Conservation (phyloP, 2,329 filamentous ascomycete species). For the Alternaria gaisen region DNA sequence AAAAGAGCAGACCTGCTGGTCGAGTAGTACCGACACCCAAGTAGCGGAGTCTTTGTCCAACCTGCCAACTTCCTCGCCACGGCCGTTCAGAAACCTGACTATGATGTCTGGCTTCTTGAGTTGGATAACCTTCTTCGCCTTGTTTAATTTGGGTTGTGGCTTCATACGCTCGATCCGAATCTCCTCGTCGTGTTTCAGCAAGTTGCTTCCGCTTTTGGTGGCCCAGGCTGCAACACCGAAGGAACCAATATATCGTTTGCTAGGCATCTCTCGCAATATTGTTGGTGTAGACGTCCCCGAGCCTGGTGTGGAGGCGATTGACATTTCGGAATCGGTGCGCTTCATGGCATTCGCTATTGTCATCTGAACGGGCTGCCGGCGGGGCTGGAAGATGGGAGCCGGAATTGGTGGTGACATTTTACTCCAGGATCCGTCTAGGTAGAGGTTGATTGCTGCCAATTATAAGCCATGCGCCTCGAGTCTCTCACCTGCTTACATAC, state of each 20-base stretch:
- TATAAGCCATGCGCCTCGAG: conserved; percentile 20
- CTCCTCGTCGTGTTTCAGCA: conserved; percentile 82
- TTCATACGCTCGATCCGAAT: conserved; percentile 88
- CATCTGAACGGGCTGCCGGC: conserved; percentile 30
- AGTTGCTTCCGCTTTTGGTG: conserved; percentile 78
- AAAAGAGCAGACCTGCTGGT: conserved; percentile 88
- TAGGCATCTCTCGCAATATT: conserved; percentile 57
- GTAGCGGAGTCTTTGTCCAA: conserved; percentile 85
- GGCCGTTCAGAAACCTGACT: conserved; percentile 85
- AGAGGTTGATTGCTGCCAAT: conserved; percentile 66
- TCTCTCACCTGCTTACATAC: conserved; percentile 28
- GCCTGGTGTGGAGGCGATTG: conserved; percentile 31
- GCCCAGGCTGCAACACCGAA: conserved; percentile 94
- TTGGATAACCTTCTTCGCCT: conserved; percentile 56
- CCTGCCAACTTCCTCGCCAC: conserved; percentile 84
- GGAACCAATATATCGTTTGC: conserved; percentile 81
- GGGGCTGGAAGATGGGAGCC: conserved; percentile 28
- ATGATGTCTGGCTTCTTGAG: conserved; percentile 82
- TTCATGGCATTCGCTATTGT: conserved; percentile 35
- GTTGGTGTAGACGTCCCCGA: conserved; percentile 32
- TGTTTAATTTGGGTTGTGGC: conserved; percentile 64
- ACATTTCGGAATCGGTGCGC: conserved; percentile 38
- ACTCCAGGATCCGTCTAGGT: conserved; percentile 71
- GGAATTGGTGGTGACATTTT: conserved; percentile 31
- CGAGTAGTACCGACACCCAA: conserved; percentile 92